Evolutionary conservation across 371 early-diverging fungal genomes (phyloP).

Genomic region (Capillidium rhysosporum): DNA sequence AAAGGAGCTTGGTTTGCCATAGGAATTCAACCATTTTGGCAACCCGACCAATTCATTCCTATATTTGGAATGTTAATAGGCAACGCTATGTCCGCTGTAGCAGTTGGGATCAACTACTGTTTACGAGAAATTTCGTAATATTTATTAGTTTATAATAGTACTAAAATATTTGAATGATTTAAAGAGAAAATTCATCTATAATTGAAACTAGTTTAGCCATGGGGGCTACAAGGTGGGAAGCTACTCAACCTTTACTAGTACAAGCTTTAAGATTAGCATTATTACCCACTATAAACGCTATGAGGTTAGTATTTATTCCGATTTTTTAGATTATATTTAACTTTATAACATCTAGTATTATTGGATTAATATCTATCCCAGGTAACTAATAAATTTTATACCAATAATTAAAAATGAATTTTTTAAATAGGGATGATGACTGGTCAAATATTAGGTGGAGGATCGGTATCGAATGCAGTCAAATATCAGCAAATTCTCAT

Average conservation of each 20-base stretch:
- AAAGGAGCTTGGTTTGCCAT: slow-evolving; percentile 5
- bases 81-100: slow-evolving; percentile 63
- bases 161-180: not conserved
- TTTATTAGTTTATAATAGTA: too few relatives aligned
- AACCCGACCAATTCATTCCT: slow-evolving; percentile 67
- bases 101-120: slow-evolving; percentile 28
- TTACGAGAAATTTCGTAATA: slow-evolving; percentile 5
- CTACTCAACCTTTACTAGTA: slow-evolving; percentile 41
- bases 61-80: slow-evolving; percentile 75
- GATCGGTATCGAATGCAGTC: slow-evolving; percentile 7
- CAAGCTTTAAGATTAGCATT: slow-evolving; percentile 58
- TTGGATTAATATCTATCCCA: slow-evolving; percentile 13
- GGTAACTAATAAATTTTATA: slow-evolving; percentile 4
- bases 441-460: slow-evolving; percentile 12
- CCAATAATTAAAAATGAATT: not conserved
- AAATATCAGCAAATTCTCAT: slow-evolving; percentile 13
- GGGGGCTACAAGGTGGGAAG: slow-evolving; percentile 78
- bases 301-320: slow-evolving; percentile 20
- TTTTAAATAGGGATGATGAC: slow-evolving; percentile 11
- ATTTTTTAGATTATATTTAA: not conserved
- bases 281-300: slow-evolving; percentile 63
- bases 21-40: slow-evolving; percentile 31
- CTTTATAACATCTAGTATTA: slow-evolving; percentile 7
- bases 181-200: slow-evolving; percentile 39
- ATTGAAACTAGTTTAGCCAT: slow-evolving; percentile 51